These are phyloP conservation scores for Stylonectria norvegica DNA, from an alignment of 2,329 filamentous ascomycete genomes.

Conservation along the genomic window DNA sequence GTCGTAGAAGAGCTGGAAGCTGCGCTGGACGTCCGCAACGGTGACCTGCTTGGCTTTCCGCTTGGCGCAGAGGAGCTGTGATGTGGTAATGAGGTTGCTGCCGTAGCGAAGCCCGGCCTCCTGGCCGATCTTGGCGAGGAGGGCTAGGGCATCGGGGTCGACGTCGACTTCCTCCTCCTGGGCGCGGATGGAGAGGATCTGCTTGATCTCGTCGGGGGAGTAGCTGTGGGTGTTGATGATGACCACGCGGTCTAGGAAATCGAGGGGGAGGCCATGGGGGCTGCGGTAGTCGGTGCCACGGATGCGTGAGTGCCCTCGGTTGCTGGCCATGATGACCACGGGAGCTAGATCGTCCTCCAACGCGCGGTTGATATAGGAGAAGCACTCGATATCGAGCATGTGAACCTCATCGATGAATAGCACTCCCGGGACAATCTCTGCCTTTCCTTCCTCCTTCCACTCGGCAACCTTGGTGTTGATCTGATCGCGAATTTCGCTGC, in stretches of 20 bases:
- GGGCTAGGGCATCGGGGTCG: conserved; percentile 80
- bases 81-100: conserved; percentile 96
- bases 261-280: conserved; percentile 88
- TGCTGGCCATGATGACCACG: conserved; percentile 99
- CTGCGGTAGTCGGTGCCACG: conserved; percentile 90
- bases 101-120: conserved; percentile 92
- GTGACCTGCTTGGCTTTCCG: conserved; percentile 78
- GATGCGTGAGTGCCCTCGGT: conserved; percentile 86
- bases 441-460: conserved; percentile 99
- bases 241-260: conserved; percentile 92
- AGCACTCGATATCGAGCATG: conserved; percentile 99
- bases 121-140: conserved; percentile 92
- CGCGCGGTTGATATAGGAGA: conserved; percentile 96
- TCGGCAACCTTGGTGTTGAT: conserved; percentile 99
- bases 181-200: conserved; percentile 89
- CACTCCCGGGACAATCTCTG: conserved; percentile 94
- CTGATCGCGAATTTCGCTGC: conserved; percentile 94
- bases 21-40: conserved; percentile 86
- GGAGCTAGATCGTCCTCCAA: conserved; percentile 92
- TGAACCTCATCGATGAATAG: conserved; percentile 99
- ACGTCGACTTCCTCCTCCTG: conserved; percentile 95
- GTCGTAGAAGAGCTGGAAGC: conserved; percentile 93
- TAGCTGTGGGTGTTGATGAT: conserved; percentile 95
- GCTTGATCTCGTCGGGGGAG: conserved; percentile 75
- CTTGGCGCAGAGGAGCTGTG: conserved; percentile 82